Evolutionary conservation across 495 filamentous ascomycete genomes (phyloP).

Genomic region (Hypoxylon trugodes): DNA sequence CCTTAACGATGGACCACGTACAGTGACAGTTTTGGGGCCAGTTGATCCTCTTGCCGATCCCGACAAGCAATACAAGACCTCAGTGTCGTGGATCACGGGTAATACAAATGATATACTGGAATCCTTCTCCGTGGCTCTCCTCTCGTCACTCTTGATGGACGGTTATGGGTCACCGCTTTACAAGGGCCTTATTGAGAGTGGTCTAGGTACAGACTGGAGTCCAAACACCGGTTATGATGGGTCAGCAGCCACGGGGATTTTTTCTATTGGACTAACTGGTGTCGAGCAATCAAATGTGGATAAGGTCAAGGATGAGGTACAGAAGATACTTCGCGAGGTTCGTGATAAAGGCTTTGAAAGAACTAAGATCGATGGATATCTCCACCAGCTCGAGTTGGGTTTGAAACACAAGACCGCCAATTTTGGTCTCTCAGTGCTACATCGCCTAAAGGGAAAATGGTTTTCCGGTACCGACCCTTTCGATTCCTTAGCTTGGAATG

Average conservation of each 20-base stretch:
- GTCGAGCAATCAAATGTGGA: slow-evolving; percentile 80
- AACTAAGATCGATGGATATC: slow-evolving; percentile 88
- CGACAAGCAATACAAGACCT: slow-evolving; percentile 91
- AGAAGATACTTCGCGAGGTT: slow-evolving; percentile 70
- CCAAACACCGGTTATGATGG: slow-evolving; percentile 92
- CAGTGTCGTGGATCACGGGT: slow-evolving; percentile 89
- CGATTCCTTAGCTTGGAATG: slow-evolving; percentile 87
- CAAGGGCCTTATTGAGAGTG: slow-evolving; percentile 86
- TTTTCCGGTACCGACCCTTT: slow-evolving; percentile 95
- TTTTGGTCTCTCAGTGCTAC: slow-evolving; percentile 91
- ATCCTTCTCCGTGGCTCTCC: slow-evolving; percentile 80
- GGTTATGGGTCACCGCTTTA: slow-evolving; percentile 97
- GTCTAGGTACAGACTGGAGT: slow-evolving; percentile 89
- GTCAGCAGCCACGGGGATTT: slow-evolving; percentile 77
- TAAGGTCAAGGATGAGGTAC: slow-evolving; percentile 76
- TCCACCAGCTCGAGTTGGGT: slow-evolving; percentile 90
- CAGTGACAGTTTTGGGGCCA: slow-evolving; percentile 78
- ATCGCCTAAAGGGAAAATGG: slow-evolving; percentile 87
- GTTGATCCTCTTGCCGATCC: slow-evolving; percentile 86
- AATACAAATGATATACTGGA: slow-evolving; percentile 83
- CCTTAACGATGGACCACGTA: slow-evolving; percentile 70
- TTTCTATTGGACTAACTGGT: slow-evolving; percentile 89
- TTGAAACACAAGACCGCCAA: slow-evolving; percentile 94
- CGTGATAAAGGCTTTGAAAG: slow-evolving; percentile 81
- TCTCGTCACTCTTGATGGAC: slow-evolving; percentile 84